Percentiles rank a stretch among this genome's conserved stretches.
Evolutionary conservation across 768 basidiomycete species (phyloP).

Genomic region (Boletus pseudopeckii): DNA sequence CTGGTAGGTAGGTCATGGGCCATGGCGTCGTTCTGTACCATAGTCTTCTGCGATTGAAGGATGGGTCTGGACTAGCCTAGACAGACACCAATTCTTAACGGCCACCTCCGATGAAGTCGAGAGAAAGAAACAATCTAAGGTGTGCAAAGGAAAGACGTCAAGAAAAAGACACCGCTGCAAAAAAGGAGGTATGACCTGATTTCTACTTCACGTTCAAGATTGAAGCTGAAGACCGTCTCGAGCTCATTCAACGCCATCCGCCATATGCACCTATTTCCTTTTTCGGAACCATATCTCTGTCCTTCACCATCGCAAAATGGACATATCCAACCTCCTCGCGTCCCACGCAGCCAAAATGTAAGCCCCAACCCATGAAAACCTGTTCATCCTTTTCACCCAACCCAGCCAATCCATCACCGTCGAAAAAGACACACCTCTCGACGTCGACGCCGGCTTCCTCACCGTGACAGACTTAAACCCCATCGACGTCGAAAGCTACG

Average conservation of each 20-base stretch:
- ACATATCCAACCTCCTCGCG: conserved; percentile 51
- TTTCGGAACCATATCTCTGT: neutral
- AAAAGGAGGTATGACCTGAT: neutral
- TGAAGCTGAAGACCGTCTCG: no score
- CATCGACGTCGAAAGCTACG: conserved; percentile 80
- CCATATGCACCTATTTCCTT: neutral
- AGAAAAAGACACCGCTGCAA: no score
- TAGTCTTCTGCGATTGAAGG: neutral
- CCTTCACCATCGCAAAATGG: conserved; percentile 1
- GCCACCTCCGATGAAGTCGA: no score
- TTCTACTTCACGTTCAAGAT: neutral
- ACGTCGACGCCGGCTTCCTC: conserved; percentile 79
- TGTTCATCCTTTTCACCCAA: neutral
- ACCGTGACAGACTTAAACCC: conserved; percentile 86
- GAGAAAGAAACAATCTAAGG: no score
- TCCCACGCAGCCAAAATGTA: conserved; percentile 71
- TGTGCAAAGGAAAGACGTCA: no score
- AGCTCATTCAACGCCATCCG: no score
- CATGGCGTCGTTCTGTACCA: neutral
- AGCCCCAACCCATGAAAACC: conserved; percentile 22
- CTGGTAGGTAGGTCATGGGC: neutral
- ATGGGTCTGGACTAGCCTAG: neutral
- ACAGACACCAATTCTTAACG: no score
- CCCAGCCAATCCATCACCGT: conserved; percentile 64
- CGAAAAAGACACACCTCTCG: conserved; percentile 76